Conservation (phyloP, 2,329 filamentous ascomycete genomes). For the Botryotinia calthae region DNA sequence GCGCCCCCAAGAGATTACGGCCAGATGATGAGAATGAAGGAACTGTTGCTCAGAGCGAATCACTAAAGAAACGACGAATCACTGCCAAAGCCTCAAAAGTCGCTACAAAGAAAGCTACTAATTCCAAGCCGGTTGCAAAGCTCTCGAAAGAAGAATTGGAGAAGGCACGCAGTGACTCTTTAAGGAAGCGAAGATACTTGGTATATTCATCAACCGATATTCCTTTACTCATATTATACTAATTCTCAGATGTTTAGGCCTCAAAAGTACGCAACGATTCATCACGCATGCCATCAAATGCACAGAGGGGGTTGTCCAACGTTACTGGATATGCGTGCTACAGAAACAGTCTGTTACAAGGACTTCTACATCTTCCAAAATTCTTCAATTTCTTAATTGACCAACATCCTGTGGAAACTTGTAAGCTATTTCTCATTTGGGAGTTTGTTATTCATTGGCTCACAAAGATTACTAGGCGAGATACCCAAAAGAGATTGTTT, state of each 20-base stretch:
- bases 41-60: background rate
- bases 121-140: background rate
- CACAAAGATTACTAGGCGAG: background rate
- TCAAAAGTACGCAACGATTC: slow-evolving; percentile 21
- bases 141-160: slow-evolving; percentile 8
- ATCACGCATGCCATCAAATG: slow-evolving; percentile 27
- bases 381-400: slow-evolving; percentile 38
- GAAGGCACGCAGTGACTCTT: slow-evolving; percentile 1
- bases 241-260: background rate
- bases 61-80: background rate
- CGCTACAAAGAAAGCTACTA: background rate
- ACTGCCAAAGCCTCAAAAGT: background rate
- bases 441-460: background rate
- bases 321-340: slow-evolving; percentile 37
- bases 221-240: background rate
- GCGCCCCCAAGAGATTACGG: background rate
- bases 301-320: slow-evolving; percentile 36
- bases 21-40: slow-evolving; percentile 4
- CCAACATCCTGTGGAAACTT: slow-evolving; percentile 30
- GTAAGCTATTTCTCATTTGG: slow-evolving; percentile 20
- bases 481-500: slow-evolving; percentile 20
- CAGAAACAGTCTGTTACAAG: slow-evolving; percentile 38
- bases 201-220: background rate
- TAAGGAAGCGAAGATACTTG: slow-evolving; percentile 8
- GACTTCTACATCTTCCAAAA: slow-evolving; percentile 38